These are phyloP conservation scores for Penicillium frequentans DNA, from an alignment of 2,329 filamentous ascomycete genomes.

Conservation along the genomic window DNA sequence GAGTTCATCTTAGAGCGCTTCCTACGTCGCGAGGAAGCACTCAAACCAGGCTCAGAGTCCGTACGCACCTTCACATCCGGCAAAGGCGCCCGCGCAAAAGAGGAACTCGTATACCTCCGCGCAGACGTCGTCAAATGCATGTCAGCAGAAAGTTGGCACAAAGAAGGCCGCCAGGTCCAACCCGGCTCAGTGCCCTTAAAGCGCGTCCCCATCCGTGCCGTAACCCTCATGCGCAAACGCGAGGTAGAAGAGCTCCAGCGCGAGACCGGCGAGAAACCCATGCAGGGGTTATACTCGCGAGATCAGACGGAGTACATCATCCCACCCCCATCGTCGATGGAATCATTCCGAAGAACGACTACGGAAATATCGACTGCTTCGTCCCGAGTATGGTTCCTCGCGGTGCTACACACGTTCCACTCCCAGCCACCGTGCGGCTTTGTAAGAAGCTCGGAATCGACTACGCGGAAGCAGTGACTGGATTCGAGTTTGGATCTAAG, in stretches of 20 bases:
- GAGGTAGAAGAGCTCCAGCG: conserved; percentile 86
- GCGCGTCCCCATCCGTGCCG: conserved; percentile 82
- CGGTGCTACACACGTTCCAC: conserved; percentile 81
- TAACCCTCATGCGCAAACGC: conserved; percentile 80
- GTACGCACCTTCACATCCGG: conserved; percentile 73
- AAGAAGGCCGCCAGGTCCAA: conserved; percentile 79
- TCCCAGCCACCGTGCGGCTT: conserved; percentile 72
- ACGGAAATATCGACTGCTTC: conserved; percentile 95
- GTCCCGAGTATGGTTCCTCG: conserved; percentile 87
- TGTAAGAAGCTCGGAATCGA: conserved; percentile 84
- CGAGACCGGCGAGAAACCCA: conserved; percentile 75
- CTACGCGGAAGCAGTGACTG: conserved; percentile 90
- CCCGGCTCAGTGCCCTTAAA: conserved; percentile 75
- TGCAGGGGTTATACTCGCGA: conserved; percentile 80
- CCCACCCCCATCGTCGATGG: conserved; percentile 82
- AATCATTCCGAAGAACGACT: conserved; percentile 88
- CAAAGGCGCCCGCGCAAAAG: conserved; percentile 70
- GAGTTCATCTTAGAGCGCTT: conserved; percentile 86
- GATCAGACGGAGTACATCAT: conserved; percentile 96
- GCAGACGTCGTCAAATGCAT: conserved; percentile 82
- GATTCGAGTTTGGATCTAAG: conserved; percentile 93
- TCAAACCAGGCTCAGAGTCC: conserved; percentile 66
- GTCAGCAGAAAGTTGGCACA: conserved; percentile 95
- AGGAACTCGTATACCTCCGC: conserved; percentile 78
- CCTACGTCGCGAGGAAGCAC: conserved; percentile 85